Percentiles rank a stretch among this genome's conserved stretches.
These are phyloP conservation scores for Funneliformis geosporum DNA, from an alignment of 192 early-diverging fungal genomes.

Conservation along the genomic window DNA sequence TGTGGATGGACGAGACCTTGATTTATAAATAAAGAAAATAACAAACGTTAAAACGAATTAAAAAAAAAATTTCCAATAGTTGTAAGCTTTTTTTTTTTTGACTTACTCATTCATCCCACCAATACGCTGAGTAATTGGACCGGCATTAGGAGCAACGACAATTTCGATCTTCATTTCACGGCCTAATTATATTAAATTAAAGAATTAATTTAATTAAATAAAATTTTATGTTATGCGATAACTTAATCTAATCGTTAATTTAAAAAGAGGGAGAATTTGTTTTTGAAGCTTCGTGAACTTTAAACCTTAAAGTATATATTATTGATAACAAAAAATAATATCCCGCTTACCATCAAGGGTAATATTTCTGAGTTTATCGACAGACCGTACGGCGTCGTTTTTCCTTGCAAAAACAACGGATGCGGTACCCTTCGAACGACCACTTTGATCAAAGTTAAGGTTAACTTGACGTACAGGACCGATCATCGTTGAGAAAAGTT, in stretches of 20 bases:
- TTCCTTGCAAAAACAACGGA: conserved; percentile 47
- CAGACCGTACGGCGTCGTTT: conserved; percentile 48
- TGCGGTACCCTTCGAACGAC: conserved; percentile 53
- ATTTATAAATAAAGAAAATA: not conserved
- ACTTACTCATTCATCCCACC: conserved; percentile 37
- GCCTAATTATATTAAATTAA: conserved; percentile 32
- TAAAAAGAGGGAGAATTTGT: too few species aligned
- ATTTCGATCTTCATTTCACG: conserved; percentile 51
- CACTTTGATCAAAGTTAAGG: conserved; percentile 55
- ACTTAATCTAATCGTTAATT: too few species aligned
- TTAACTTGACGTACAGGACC: conserved; percentile 53
- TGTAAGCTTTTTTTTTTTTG: too few species aligned
- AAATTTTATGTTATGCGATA: too few species aligned
- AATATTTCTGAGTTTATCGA: conserved; percentile 51
- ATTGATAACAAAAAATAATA: not conserved
- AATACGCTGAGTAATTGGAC: conserved; percentile 38
- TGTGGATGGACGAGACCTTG: conserved; percentile 31
- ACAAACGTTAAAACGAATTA: not conserved
- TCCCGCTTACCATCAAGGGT: conserved; percentile 51
- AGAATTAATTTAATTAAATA: not conserved
- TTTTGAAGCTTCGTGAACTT: too few species aligned
- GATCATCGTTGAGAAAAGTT: conserved; percentile 45
- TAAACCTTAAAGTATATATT: too few species aligned
- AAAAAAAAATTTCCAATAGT: too few species aligned
- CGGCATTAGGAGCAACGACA: conserved; percentile 43